These are phyloP conservation scores for Amanita thiersii DNA, from an alignment of 768 basidiomycete species.

Conservation along the genomic window DNA sequence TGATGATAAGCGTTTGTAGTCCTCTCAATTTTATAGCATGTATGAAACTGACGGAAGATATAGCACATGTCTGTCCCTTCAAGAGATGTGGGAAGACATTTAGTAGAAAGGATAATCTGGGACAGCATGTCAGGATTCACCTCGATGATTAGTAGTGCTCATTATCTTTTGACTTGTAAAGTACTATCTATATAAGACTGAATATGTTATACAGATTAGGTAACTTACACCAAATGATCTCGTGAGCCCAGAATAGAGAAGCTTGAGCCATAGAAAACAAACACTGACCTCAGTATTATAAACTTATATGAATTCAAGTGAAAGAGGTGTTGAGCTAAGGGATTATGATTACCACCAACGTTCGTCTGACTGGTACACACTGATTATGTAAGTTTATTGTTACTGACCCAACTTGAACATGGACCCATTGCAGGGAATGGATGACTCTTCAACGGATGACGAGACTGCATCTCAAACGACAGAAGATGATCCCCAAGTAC, in stretches of 20 bases:
- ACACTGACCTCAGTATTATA: too few relatives aligned
- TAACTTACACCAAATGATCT: too few relatives aligned
- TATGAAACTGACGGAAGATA: slow-evolving; percentile 6
- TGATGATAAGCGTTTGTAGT: slow-evolving; percentile 68
- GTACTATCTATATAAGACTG: not conserved
- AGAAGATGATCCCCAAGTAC: slow-evolving; percentile 76
- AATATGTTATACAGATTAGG: not conserved
- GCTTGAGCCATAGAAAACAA: too few relatives aligned
- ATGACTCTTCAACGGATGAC: slow-evolving; percentile 46
- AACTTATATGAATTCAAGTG: too few relatives aligned
- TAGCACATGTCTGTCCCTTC: slow-evolving; percentile 55
- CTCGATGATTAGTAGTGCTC: slow-evolving; percentile 14
- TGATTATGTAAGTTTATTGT: too few relatives aligned
- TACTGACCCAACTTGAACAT: not conserved
- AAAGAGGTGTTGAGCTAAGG: too few relatives aligned
- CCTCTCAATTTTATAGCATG: not conserved
- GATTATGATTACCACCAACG: too few relatives aligned
- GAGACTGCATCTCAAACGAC: slow-evolving; percentile 77
- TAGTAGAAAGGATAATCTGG: slow-evolving; percentile 69
- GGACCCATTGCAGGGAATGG: slow-evolving; percentile 16
- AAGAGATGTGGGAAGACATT: slow-evolving; percentile 64
- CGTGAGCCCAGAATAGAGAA: too few relatives aligned
- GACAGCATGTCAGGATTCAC: slow-evolving; percentile 67
- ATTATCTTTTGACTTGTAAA: slow-evolving; percentile 7
- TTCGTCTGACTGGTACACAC: too few relatives aligned